Conservation (phyloP, 768 basidiomycete species). For the Boletellus sp. region DNA sequence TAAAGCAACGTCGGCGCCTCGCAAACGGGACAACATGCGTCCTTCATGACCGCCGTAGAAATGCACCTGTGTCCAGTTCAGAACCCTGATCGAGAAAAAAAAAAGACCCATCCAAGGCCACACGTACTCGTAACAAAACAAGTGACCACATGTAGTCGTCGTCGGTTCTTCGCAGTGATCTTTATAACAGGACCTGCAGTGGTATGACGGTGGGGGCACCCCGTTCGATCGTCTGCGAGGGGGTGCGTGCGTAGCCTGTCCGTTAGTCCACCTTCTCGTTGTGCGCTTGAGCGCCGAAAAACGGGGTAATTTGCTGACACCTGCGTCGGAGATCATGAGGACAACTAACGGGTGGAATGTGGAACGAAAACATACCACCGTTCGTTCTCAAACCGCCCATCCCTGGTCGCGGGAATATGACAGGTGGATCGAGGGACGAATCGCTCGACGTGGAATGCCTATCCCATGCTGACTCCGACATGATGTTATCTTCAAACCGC, state of each 20-base stretch:
- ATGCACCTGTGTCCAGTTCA: slow-evolving; percentile 44
- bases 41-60: slow-evolving; percentile 43
- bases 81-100: not conserved
- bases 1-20: slow-evolving; percentile 49
- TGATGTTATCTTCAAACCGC: slow-evolving; percentile 33
- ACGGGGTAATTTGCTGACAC: slow-evolving; percentile 29
- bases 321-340: slow-evolving; percentile 11
- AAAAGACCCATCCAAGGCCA: not conserved
- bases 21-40: slow-evolving; percentile 51
- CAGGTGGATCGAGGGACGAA: slow-evolving; percentile 26
- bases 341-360: not conserved
- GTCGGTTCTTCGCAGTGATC: slow-evolving; percentile 53
- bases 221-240: slow-evolving; percentile 8
- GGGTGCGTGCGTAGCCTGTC: slow-evolving; percentile 9
- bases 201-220: slow-evolving; percentile 23
- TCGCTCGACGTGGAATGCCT: slow-evolving; percentile 30
- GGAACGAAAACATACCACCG: slow-evolving; percentile 13
- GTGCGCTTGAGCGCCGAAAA: slow-evolving; percentile 28
- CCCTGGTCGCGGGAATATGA: slow-evolving; percentile 12
- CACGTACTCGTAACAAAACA: slow-evolving; percentile 51
- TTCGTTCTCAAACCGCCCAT: slow-evolving; percentile 11
- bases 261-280: slow-evolving; percentile 11
- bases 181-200: slow-evolving; percentile 49
- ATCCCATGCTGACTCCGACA: slow-evolving; percentile 29
- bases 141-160: slow-evolving; percentile 60